Evolutionary conservation across 441 rosid species (phyloP).

Genomic region (Pelargonium cotyledonis): DNA sequence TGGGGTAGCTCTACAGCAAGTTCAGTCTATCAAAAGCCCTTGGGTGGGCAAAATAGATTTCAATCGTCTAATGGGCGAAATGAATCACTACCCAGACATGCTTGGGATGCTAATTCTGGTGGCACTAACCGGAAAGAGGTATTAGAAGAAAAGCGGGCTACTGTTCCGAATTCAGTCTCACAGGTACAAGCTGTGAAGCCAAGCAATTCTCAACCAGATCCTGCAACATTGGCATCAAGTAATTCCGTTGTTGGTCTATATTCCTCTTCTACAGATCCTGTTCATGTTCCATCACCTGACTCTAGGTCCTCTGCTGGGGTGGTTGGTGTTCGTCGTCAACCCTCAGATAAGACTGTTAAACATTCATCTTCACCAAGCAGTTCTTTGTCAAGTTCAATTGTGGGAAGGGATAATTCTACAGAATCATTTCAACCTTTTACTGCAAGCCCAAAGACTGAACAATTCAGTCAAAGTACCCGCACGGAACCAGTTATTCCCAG

Average conservation of each 20-base stretch:
- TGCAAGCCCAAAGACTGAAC: too few relatives aligned
- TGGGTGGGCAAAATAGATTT: constrained; percentile 27
- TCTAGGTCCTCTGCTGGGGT: constrained; percentile 75
- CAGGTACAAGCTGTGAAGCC: constrained; percentile 37
- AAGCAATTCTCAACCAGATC: constrained; percentile 29
- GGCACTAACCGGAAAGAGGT: constrained; percentile 33
- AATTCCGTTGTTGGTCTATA: constrained; percentile 72
- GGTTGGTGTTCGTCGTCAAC: constrained; percentile 61
- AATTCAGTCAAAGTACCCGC: constrained; percentile 15
- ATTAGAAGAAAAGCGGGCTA: constrained; percentile 36
- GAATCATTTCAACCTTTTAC: constrained; percentile 39
- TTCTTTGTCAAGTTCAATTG: constrained; percentile 37
- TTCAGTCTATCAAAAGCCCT: constrained; percentile 31
- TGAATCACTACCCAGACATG: constrained; percentile 34
- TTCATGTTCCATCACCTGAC: constrained; percentile 94
- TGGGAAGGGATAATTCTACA: constrained; percentile 46
- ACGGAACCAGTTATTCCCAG: constrained; percentile 41
- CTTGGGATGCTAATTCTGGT: constrained; percentile 29
- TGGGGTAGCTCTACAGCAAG: constrained; percentile 40
- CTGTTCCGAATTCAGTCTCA: constrained; percentile 25
- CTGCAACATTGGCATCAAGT: constrained; percentile 41
- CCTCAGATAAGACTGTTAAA: constrained; percentile 44
- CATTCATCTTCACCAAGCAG: constrained; percentile 25
- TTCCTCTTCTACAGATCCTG: constrained; percentile 86
- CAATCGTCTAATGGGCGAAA: constrained; percentile 32